Percentiles rank a stretch among this genome's conserved stretches.
Conservation (phyloP, 768 basidiomycete species). For the Mycena chlorophos region DNA sequence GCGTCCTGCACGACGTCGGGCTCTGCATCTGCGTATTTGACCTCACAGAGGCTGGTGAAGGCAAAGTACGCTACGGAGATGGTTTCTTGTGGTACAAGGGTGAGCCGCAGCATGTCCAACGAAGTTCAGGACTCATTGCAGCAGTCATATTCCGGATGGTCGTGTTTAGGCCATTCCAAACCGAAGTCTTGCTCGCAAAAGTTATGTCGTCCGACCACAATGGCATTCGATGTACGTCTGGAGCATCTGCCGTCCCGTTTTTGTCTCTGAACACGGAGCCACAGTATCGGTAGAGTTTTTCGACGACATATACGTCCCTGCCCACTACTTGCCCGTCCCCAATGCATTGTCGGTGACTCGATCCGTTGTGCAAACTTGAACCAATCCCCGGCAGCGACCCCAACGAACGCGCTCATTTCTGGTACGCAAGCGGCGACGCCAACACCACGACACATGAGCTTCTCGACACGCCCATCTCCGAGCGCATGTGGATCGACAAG, state of each 20-base stretch:
- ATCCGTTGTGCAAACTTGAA: not conserved
- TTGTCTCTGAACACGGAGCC: not conserved
- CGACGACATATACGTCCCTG: slow-evolving; percentile 87
- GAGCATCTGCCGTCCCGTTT: not conserved
- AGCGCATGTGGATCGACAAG: slow-evolving; percentile 80
- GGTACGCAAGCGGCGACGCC: slow-evolving; percentile 58
- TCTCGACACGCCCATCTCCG: slow-evolving; percentile 63
- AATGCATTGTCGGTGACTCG: slow-evolving; percentile 63
- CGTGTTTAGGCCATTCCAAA: slow-evolving; percentile 87
- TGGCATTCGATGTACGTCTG: slow-evolving; percentile 73
- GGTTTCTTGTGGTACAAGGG: slow-evolving; percentile 95
- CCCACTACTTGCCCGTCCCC: slow-evolving; percentile 77
- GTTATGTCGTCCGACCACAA: slow-evolving; percentile 86
- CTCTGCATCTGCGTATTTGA: slow-evolving; percentile 91
- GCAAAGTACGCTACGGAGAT: slow-evolving; percentile 92
- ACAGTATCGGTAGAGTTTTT: slow-evolving; percentile 90
- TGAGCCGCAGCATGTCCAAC: slow-evolving; percentile 31
- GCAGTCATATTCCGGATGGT: slow-evolving; percentile 87
- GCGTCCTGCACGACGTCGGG: slow-evolving; percentile 86
- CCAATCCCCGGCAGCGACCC: slow-evolving; percentile 54
- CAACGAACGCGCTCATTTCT: slow-evolving; percentile 82
- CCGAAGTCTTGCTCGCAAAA: slow-evolving; percentile 87
- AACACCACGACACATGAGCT: slow-evolving; percentile 57
- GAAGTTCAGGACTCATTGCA: slow-evolving; percentile 3
- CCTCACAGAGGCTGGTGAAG: slow-evolving; percentile 81